phyloP scores from a whole-genome alignment of 495 filamentous ascomycete genomes.

The Tricharina praecox region DNA sequence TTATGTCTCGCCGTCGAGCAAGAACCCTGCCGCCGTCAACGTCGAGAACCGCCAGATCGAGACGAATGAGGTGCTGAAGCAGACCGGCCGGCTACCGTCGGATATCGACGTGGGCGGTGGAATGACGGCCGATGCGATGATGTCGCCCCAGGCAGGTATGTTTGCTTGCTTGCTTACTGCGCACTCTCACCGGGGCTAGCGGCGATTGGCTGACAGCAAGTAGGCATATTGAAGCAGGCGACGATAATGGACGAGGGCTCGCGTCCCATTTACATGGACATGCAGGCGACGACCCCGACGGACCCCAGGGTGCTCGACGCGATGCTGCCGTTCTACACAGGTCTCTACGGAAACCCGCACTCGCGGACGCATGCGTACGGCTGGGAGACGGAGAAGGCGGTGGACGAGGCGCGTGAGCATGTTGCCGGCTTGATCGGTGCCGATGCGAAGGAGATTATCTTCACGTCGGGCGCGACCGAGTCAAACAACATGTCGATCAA shows the following conservation, averaged over 20 bases:
- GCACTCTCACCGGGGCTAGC: neutral
- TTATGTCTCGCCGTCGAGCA: conserved; percentile 18
- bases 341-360: conserved; percentile 92
- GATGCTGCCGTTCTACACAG: conserved; percentile 89
- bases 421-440: conserved; percentile 80
- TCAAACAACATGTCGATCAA: conserved; percentile 99
- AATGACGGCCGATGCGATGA: conserved; percentile 18
- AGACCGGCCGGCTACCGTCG: conserved; percentile 15
- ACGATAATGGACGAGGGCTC: conserved; percentile 86
- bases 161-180: neutral
- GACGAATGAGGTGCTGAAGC: conserved; percentile 13
- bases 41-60: conserved; percentile 19
- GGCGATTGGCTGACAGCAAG: too few relatives aligned
- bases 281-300: conserved; percentile 94
- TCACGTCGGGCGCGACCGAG: conserved; percentile 94
- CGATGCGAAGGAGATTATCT: conserved; percentile 94
- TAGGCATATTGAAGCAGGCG: conserved; percentile 75
- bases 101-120: conserved; percentile 10
- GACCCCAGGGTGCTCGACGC: conserved; percentile 89
- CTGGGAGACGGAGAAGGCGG: conserved; percentile 91
- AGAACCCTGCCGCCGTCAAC: conserved; percentile 16
- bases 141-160: conserved; percentile 23
- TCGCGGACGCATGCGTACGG: conserved; percentile 96
- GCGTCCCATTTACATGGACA: conserved; percentile 91
- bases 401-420: conserved; percentile 68